Percentiles rank a stretch among this genome's conserved stretches.
Evolutionary conservation across 768 basidiomycete genomes (phyloP).

Genomic region (Serendipita sp.): DNA sequence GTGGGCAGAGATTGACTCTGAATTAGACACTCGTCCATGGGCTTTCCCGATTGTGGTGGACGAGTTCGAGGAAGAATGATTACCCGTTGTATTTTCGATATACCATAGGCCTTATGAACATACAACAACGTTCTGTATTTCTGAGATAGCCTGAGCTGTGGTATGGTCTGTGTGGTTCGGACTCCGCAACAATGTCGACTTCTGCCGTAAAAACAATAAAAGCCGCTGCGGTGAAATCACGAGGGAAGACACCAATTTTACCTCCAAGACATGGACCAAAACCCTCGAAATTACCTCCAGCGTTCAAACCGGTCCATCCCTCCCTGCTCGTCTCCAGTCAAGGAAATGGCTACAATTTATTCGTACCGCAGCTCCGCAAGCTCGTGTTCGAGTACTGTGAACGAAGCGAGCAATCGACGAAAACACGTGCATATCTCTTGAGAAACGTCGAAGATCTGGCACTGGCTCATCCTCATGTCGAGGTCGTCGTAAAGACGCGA

Average conservation of each 20-base stretch:
- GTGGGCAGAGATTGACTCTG: slow-evolving; percentile 2
- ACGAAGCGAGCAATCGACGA: slow-evolving; percentile 58
- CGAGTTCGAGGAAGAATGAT: not conserved
- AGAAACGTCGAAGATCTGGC: slow-evolving; percentile 51
- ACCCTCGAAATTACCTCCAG: not conserved
- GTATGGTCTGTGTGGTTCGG: too few species aligned
- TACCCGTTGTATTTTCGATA: not conserved
- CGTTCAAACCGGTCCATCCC: slow-evolving; percentile 25
- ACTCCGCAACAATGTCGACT: not conserved
- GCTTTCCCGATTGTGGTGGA: not conserved
- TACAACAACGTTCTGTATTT: too few species aligned
- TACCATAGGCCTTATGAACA: too few species aligned
- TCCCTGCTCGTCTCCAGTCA: slow-evolving; percentile 39
- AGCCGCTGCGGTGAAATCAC: not conserved
- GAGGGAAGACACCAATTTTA: not conserved
- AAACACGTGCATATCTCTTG: slow-evolving; percentile 52
- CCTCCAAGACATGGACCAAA: not conserved
- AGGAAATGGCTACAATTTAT: slow-evolving; percentile 59
- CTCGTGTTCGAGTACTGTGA: slow-evolving; percentile 84
- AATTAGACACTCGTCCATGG: not conserved
- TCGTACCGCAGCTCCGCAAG: slow-evolving; percentile 66
- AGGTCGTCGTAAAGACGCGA: slow-evolving; percentile 66
- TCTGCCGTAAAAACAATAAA: not conserved
- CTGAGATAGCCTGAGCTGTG: too few species aligned
- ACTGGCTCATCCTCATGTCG: slow-evolving; percentile 60